phyloP scores from a whole-genome alignment of 331 rosid species.

The Dryas integrifolia region DNA sequence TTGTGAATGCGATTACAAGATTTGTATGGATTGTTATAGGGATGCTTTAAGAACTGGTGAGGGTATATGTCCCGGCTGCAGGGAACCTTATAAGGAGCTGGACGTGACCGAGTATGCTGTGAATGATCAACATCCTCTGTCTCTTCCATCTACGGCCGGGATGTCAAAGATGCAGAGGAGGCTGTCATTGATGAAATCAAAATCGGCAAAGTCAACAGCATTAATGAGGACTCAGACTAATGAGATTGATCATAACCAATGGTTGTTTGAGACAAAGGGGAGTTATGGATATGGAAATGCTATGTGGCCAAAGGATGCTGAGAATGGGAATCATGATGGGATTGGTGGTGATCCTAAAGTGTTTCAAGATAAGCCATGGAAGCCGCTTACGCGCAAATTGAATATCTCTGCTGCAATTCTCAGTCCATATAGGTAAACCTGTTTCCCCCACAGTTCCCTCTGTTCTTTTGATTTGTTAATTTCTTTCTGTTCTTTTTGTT shows the following conservation, averaged over 20 bases:
- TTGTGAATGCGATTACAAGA: constrained; percentile 60
- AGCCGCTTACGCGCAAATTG: constrained; percentile 54
- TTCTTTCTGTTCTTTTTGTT: not conserved
- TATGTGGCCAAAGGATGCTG: constrained; percentile 61
- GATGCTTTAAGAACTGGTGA: constrained; percentile 49
- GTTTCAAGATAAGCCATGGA: constrained; percentile 57
- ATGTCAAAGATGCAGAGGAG: constrained; percentile 54
- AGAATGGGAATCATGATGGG: constrained; percentile 42
- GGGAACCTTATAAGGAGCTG: constrained; percentile 38
- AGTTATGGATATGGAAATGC: constrained; percentile 78
- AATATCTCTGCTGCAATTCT: constrained; percentile 60
- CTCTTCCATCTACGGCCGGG: constrained; percentile 31
- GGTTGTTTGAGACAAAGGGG: constrained; percentile 67
- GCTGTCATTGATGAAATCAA: constrained; percentile 56
- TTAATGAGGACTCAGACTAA: constrained; percentile 37
- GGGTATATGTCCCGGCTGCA: constrained; percentile 62
- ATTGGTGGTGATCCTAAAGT: constrained; percentile 51
- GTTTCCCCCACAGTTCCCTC: constrained; percentile 2
- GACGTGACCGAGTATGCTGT: constrained; percentile 17
- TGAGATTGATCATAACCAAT: constrained; percentile 52
- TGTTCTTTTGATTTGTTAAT: not conserved
- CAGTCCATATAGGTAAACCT: constrained; percentile 62
- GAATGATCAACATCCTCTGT: constrained; percentile 18
- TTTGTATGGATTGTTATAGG: constrained; percentile 62
- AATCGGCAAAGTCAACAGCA: constrained; percentile 46